A percentile compares a stretch with the other conserved stretches of the same genome.
phyloP scores from a whole-genome alignment of 129 eudicot species.

The Centella asiatica region DNA sequence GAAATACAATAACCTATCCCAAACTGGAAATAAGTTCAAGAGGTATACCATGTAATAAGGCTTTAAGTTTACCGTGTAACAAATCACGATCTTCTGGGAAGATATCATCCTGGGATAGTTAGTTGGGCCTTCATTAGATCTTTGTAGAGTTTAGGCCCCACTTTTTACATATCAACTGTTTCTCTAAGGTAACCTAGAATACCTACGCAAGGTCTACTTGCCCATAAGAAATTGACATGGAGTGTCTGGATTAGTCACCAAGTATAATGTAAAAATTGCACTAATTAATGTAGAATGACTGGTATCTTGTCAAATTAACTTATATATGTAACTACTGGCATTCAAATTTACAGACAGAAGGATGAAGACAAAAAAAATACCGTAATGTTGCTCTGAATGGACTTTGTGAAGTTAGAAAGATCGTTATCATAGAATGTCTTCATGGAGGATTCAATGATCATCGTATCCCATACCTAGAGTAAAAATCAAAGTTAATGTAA shows the following conservation, averaged over 20 bases:
- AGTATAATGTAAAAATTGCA: no score
- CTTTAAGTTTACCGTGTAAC: no score
- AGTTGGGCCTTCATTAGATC: no score
- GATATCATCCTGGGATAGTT: no score
- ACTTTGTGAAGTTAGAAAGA: conserved; percentile 53
- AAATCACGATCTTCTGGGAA: no score
- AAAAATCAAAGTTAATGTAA: conserved; percentile 2
- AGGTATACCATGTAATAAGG: no score
- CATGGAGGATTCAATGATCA: conserved; percentile 89
- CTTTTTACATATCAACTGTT: not conserved
- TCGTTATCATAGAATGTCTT: conserved; percentile 64
- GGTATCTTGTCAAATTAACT: not conserved
- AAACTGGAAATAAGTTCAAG: no score
- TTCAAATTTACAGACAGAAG: not conserved
- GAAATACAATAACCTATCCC: no score
- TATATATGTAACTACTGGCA: not conserved
- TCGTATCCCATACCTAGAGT: conserved; percentile 91
- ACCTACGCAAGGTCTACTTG: not conserved
- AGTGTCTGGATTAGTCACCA: not conserved
- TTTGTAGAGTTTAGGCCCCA: no score
- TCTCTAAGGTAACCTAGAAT: not conserved
- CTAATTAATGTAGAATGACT: no score
- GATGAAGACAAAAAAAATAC: conserved; percentile 34
- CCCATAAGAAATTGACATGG: not conserved
- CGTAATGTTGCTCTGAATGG: conserved; percentile 76